A percentile compares a stretch with the other conserved stretches of the same genome.
phyloP scores from a whole-genome alignment of 345 rosid genomes.

The Eucalyptus cladocalyx region DNA sequence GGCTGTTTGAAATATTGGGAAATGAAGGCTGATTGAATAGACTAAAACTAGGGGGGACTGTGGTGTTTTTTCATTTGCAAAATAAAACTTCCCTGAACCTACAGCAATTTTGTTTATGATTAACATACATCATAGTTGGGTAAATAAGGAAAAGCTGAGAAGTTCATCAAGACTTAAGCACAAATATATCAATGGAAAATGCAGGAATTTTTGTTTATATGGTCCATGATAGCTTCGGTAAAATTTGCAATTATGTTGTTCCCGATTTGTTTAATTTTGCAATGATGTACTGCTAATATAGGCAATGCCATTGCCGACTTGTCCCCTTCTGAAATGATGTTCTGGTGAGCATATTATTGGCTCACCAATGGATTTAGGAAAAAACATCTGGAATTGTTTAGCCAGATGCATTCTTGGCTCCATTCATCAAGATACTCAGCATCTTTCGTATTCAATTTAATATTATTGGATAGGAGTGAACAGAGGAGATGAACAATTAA shows the following conservation, averaged over 20 bases:
- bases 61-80: not conserved
- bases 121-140: not conserved
- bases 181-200: not conserved
- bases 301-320: not conserved
- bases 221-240: not conserved
- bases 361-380: not conserved
- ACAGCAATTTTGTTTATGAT: not conserved
- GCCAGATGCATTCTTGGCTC: not conserved
- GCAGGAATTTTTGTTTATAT: not conserved
- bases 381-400: not conserved
- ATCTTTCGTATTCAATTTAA: not conserved
- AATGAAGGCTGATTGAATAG: not conserved
- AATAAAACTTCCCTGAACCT: not conserved
- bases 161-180: not conserved
- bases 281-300: not conserved
- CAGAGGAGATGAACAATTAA: not conserved
- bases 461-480: not conserved
- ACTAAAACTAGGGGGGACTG: not conserved
- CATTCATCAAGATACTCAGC: not conserved
- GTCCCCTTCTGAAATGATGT: not conserved
- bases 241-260: not conserved
- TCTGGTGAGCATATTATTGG: not conserved
- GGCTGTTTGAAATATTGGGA: not conserved
- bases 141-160: not conserved
- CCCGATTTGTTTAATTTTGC: not conserved